phyloP scores from a whole-genome alignment of 352 stramenopile genomes.

The Phytophthora litchii region DNA sequence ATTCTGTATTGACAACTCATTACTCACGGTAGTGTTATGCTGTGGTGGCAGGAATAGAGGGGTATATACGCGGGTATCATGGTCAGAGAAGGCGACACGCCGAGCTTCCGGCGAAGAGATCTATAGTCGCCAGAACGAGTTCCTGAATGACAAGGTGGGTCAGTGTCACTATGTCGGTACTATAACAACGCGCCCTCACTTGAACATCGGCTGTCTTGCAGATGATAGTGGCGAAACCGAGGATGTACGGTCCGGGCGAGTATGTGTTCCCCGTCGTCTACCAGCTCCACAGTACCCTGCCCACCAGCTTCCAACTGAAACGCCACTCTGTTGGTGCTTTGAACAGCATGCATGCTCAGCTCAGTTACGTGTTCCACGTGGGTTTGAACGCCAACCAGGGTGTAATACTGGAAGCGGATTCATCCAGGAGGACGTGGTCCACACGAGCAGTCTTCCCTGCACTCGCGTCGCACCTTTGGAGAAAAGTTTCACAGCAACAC shows the following conservation, averaged over 20 bases:
- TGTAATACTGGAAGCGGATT: constrained; percentile 11
- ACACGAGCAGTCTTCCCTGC: background rate
- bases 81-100: constrained; percentile 11
- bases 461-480: background rate
- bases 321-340: constrained; percentile 4
- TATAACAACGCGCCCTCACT: background rate
- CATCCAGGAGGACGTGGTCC: constrained; percentile 3
- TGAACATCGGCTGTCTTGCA: background rate
- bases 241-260: constrained; percentile 22
- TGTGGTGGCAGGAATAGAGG: background rate
- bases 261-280: constrained; percentile 29
- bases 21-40: background rate
- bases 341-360: constrained; percentile 12
- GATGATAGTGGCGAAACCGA: constrained; percentile 19
- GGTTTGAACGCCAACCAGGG: constrained; percentile 12
- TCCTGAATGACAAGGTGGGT: constrained; percentile 23
- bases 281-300: constrained; percentile 17
- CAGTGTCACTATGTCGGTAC: background rate
- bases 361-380: constrained; percentile 18
- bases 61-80: constrained; percentile 12
- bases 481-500: background rate
- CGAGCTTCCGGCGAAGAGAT: constrained; percentile 5
- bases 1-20: background rate
- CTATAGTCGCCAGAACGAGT: constrained; percentile 19
- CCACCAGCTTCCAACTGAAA: constrained; percentile 20